Evolutionary conservation across 176 grass and related monocot species (phyloP).

Genomic region (Eleusine indica): DNA sequence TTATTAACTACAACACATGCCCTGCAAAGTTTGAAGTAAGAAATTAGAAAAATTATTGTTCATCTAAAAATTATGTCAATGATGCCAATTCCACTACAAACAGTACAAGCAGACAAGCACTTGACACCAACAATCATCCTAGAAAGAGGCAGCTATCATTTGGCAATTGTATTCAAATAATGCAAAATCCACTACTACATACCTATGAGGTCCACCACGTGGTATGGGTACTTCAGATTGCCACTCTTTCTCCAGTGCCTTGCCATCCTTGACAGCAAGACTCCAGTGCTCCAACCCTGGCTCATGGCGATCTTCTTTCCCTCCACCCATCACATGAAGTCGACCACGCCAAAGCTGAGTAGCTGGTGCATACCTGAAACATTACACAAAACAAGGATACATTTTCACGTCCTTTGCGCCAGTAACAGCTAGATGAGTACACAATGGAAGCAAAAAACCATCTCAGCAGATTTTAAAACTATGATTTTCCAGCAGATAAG

Average conservation of each 20-base stretch:
- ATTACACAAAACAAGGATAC: background rate
- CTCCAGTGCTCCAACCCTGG: slow-evolving; percentile 90
- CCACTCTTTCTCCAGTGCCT: slow-evolving; percentile 76
- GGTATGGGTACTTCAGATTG: slow-evolving; percentile 73
- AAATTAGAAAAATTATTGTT: background rate
- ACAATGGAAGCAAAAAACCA: background rate
- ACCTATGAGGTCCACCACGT: slow-evolving; percentile 90
- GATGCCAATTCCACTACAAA: background rate
- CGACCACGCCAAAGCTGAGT: slow-evolving; percentile 84
- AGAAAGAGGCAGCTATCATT: background rate
- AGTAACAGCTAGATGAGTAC: background rate
- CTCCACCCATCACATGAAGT: slow-evolving; percentile 92
- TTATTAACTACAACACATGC: slow-evolving; percentile 80
- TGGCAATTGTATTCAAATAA: background rate
- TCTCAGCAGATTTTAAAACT: background rate
- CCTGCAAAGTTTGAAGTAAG: slow-evolving; percentile 44
- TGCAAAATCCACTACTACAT: background rate
- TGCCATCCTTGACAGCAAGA: slow-evolving; percentile 80
- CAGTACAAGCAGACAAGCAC: background rate
- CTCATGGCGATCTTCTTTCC: slow-evolving; percentile 86
- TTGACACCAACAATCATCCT: background rate
- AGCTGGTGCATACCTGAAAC: slow-evolving; percentile 82
- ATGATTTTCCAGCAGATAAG: background rate
- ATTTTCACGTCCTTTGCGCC: background rate
- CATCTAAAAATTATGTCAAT: background rate